Evolutionary conservation across 306 rosid genomes (phyloP), one percentile per base, ranked within the genome.

Genomic region (Coriaria nepalensis): DNA sequence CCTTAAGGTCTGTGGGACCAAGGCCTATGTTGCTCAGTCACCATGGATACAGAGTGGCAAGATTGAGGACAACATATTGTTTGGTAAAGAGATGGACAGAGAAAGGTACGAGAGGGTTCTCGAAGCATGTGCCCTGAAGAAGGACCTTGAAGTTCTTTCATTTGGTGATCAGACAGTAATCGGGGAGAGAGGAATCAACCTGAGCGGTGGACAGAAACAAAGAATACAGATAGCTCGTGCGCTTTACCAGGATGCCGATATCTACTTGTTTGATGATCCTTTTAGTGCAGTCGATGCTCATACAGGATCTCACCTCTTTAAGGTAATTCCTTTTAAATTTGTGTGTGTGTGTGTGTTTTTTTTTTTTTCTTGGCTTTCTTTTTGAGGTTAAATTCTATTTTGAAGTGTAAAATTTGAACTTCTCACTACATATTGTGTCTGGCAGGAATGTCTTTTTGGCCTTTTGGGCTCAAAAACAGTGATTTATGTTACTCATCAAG

Each of bases 241-340:
- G 12, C 49, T 86, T 43, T 86, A 86, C 60, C 93, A 78, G 69
- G 93, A 78, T 47, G 77, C 80, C 55, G 95, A 86, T 58, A 76
- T 86, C 49, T 86, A 81, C 69, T 69, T 86, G 47, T 78, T 78
- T 54, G 95, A 81, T 40, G 95, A 86, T 74, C 95, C 95, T n/a
- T 86, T 86, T 56, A 86, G 93, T 57, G 95, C 88, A 40, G 85
- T 86, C 32, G 95, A 81, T 74, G 95, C 93, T 62, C 95, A 86
- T 66, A 86, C 95, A n/a, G 93, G 93, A 73, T 86, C 93, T 10
- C 93, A 81, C 63, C 68, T 81, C 55, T 81, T 81, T 67, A 78
- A 81, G 82, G 93, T 78, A 58, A 45, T 39, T 35, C 15, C 0
- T 1, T 5, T 45, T 56, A 35, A 34, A n/a, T n/a, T n/a, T n/a